A percentile compares a stretch with the other conserved stretches of the same genome.
phyloP scores from a whole-genome alignment of 306 rosid genomes.

The Crotalaria pallida region DNA sequence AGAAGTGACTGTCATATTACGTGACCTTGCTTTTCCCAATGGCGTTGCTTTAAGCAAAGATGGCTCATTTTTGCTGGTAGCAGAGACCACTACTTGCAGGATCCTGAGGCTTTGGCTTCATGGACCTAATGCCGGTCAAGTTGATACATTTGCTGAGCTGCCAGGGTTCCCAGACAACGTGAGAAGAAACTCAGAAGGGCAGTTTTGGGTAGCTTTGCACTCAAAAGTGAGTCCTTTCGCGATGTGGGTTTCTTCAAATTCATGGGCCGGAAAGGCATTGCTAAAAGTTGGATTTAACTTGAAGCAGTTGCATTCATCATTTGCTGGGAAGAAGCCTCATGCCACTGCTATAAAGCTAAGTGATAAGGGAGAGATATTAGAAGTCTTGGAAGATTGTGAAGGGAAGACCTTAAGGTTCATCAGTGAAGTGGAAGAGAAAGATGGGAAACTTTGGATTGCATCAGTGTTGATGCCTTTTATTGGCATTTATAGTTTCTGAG shows the following conservation, averaged over 20 bases:
- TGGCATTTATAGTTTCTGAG: slow-evolving; percentile 44
- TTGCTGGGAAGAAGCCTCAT: slow-evolving; percentile 63
- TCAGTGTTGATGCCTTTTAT: slow-evolving; percentile 78
- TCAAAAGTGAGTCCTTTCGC: slow-evolving; percentile 45
- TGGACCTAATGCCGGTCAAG: slow-evolving; percentile 67
- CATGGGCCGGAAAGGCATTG: slow-evolving; percentile 54
- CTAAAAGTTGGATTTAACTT: slow-evolving; percentile 49
- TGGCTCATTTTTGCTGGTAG: slow-evolving; percentile 65
- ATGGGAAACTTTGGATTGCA: slow-evolving; percentile 83
- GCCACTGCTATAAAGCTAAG: slow-evolving; percentile 64
- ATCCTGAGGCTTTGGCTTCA: slow-evolving; percentile 77
- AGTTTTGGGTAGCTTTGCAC: slow-evolving; percentile 89
- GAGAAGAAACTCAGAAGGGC: slow-evolving; percentile 65
- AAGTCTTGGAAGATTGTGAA: slow-evolving; percentile 70
- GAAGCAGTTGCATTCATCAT: slow-evolving; percentile 52
- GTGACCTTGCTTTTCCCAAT: slow-evolving; percentile 68
- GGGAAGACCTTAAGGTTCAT: slow-evolving; percentile 63
- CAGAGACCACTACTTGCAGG: slow-evolving; percentile 54
- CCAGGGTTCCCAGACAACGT: slow-evolving; percentile 86
- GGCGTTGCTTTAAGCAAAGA: slow-evolving; percentile 83
- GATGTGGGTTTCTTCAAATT: slow-evolving; percentile 38
- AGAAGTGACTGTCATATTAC: slow-evolving; percentile 54
- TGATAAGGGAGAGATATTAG: slow-evolving; percentile 54
- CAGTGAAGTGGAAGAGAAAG: slow-evolving; percentile 87
- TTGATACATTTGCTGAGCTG: slow-evolving; percentile 52